Evolutionary conservation across 2,329 filamentous ascomycete genomes (phyloP), one percentile per base, ranked within the genome.

Genomic region (Dendryphion nanum): DNA sequence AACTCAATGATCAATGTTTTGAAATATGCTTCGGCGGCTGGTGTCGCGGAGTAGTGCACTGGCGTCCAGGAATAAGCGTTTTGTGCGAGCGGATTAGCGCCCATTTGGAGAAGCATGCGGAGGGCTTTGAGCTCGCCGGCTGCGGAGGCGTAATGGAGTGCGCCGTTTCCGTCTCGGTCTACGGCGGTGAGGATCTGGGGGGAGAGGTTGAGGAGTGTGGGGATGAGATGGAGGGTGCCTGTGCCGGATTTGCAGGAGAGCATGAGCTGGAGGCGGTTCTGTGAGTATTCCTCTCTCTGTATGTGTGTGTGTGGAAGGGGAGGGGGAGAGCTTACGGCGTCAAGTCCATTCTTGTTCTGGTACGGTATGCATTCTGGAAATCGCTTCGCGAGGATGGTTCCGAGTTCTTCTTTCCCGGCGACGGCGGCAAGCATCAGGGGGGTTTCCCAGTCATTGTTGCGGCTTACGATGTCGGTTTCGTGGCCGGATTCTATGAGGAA

Each of bases 41-140:
- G 83, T 0, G 86, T 91, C 12, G 86, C 81, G 45, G 83, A 87
- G 63, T 95, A 95, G 14, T 83, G 81, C n/a, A 89, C 76, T 0
- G 89, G 85, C 1, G 83, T 89, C 86, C 89, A 94, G 57, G 80
- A 83, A 73, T 83, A 88, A 2, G 81, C 70, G 58, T 95, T 95
- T 50, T 76, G 75, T 38, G 79, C 79, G 38, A 84, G 75, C 0
- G 86, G 79, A 50, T 89, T 83, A 0, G 89, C 87, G 8, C 89
- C 89, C 1, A 86, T 86, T 3, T 85, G 82, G 10, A 95, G 74
- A 37, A 95, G 71, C 23, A 89, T 85, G 30, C 89, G 75, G 38
- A 94, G 68, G 1, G 87, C 85, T 37, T 89, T 80, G 31, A 94
- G 66, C 51, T 91, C 85, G 1, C 89, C 89, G 54, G 86, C 86